Evolutionary conservation across 805 yeast genomes (phyloP).

Genomic region (Starmerella roubikii): DNA sequence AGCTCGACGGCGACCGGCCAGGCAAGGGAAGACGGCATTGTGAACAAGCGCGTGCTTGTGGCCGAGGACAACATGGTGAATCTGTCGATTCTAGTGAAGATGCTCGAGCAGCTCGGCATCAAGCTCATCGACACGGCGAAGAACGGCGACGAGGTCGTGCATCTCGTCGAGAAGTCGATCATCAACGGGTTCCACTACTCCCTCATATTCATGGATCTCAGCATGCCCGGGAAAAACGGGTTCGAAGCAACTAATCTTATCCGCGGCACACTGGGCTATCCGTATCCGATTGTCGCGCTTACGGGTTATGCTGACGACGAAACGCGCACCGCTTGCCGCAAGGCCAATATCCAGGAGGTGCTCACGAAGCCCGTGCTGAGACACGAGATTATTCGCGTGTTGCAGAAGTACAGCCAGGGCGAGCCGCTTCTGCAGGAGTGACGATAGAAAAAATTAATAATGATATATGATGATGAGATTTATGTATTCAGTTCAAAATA

Average conservation of each 20-base stretch:
- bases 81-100: conserved; percentile 78
- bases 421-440: too few species aligned
- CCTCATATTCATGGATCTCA: conserved; percentile 25
- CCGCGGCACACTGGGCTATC: conserved; percentile 48
- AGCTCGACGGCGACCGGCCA: conserved; percentile 1
- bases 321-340: conserved; percentile 65
- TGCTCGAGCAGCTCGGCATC: conserved; percentile 72
- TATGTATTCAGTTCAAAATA: too few species aligned
- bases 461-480: too few species aligned
- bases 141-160: conserved; percentile 80
- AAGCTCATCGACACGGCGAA: conserved; percentile 58
- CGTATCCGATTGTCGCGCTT: conserved; percentile 73
- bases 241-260: conserved; percentile 34
- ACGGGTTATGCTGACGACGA: conserved; percentile 90
- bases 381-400: conserved; percentile 8
- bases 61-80: conserved; percentile 86
- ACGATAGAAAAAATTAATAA: too few species aligned
- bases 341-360: conserved; percentile 79
- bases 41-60: conserved; percentile 40
- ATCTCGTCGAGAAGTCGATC: conserved; percentile 41
- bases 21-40: background rate
- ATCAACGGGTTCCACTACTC: conserved; percentile 27
- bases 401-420: conserved; percentile 7
- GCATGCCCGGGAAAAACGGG: conserved; percentile 24
- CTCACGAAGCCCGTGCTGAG: conserved; percentile 69